Percentiles rank a stretch among this genome's conserved stretches.
These are phyloP conservation scores for Polychytrium aggregatum DNA, from an alignment of 192 early-diverging fungal species.

Conservation along the genomic window DNA sequence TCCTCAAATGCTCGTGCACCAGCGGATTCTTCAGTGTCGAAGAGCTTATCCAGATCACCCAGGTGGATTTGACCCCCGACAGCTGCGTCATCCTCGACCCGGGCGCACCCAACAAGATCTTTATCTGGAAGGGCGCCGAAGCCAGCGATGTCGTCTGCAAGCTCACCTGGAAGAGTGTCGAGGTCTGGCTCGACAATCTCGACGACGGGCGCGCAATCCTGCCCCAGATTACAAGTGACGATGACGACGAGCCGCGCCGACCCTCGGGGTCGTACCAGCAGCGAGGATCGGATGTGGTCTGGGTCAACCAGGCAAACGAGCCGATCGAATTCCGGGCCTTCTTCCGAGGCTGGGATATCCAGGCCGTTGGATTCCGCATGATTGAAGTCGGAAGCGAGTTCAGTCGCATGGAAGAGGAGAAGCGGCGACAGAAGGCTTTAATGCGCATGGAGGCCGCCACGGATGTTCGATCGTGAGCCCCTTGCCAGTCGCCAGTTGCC, in stretches of 20 bases:
- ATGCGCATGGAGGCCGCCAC: no score
- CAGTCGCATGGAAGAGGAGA: no score
- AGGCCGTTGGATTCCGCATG: neutral
- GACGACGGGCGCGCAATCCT: constrained; percentile 24
- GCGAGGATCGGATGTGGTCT: constrained; percentile 12
- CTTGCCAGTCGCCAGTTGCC: no score
- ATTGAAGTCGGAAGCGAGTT: no score
- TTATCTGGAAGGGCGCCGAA: constrained; percentile 33
- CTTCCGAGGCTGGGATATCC: constrained; percentile 28
- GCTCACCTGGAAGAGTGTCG: constrained; percentile 31
- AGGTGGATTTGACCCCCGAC: constrained; percentile 24
- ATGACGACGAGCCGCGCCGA: neutral
- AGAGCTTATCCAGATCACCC: constrained; percentile 23
- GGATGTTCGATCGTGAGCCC: no score
- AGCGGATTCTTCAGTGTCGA: constrained; percentile 30
- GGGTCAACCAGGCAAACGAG: constrained; percentile 21
- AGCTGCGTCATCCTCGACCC: constrained; percentile 39
- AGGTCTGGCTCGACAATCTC: constrained; percentile 38
- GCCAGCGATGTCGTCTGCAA: constrained; percentile 38
- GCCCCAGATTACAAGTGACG: neutral
- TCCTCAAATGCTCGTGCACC: constrained; percentile 30
- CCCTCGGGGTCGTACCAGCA: neutral
- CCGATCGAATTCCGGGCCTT: constrained; percentile 16
- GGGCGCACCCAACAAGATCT: constrained; percentile 23
- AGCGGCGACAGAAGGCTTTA: no score